Conservation (phyloP, 257 asterid species). For the Dorcoceras hygrometricum region DNA sequence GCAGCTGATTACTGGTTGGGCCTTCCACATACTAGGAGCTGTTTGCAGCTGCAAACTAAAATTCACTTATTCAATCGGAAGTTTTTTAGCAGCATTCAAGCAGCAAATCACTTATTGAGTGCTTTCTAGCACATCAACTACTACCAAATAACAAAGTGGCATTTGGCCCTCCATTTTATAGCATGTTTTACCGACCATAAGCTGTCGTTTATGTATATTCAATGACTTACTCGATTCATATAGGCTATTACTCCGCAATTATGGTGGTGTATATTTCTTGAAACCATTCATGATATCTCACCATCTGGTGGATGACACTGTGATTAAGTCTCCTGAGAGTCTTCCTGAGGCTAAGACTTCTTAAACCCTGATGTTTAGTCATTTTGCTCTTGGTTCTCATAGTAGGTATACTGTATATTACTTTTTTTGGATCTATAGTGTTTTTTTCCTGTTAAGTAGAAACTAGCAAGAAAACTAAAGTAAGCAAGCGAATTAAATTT, state of each 20-base stretch:
- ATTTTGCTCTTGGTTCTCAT: not conserved
- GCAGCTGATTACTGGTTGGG: not conserved
- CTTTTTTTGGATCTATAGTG: not conserved
- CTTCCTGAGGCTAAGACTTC: not conserved
- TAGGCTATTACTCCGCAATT: not conserved
- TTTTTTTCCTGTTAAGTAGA: no score
- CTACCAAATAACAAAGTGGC: conserved; percentile 1
- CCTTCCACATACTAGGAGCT: conserved; percentile 1
- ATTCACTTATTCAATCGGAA: not conserved
- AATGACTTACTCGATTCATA: not conserved
- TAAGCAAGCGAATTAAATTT: not conserved
- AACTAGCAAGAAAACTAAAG: not conserved
- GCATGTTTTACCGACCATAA: not conserved
- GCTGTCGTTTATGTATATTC: not conserved
- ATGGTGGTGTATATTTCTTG: not conserved
- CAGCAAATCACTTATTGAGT: not conserved
- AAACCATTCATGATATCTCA: not conserved
- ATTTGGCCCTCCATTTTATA: not conserved
- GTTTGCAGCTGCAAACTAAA: not conserved
- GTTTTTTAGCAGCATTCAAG: not conserved
- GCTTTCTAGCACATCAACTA: not conserved
- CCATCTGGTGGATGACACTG: not conserved
- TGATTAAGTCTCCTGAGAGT: not conserved
- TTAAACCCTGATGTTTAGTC: not conserved
- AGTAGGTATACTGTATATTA: not conserved